These are phyloP conservation scores for Cylindrotheca closterium DNA, from an alignment of 108 stramenopile species.

Conservation along the genomic window DNA sequence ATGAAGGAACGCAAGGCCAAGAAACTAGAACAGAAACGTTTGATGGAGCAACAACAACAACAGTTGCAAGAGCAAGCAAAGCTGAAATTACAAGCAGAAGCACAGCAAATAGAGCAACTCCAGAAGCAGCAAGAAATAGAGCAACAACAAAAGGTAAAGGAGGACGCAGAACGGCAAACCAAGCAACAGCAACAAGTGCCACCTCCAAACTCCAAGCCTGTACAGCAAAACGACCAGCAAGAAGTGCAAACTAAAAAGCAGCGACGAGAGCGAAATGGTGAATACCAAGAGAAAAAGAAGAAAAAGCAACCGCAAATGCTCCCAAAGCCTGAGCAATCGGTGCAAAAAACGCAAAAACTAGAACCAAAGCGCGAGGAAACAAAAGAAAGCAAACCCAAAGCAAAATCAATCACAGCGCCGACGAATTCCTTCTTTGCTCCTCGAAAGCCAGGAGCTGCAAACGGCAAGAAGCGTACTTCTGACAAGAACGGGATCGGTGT, in stretches of 20 bases:
- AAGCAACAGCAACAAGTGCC: background rate
- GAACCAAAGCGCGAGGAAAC: no score
- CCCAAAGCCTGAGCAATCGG: no score
- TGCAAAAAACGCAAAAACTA: no score
- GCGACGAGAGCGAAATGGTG: no score
- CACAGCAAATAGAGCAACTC: no score
- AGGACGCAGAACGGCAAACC: background rate
- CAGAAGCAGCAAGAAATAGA: background rate
- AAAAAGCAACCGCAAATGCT: no score
- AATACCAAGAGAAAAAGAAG: no score
- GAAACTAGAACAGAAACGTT: background rate
- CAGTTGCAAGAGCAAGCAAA: background rate
- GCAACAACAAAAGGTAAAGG: background rate
- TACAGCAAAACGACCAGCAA: no score
- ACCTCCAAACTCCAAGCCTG: no score
- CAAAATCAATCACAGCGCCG: slow-evolving; percentile 1
- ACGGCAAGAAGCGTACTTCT: no score
- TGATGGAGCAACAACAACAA: background rate
- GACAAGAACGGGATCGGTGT: no score
- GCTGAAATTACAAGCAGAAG: background rate
- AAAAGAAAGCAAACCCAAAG: background rate
- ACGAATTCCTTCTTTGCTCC: slow-evolving; percentile 26
- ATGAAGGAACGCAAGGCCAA: background rate
- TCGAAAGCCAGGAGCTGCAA: slow-evolving; percentile 2
- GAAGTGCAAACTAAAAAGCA: no score